Percentiles rank a stretch among this genome's conserved stretches.
Conservation (phyloP, 1,284 basidiomycete species). For the Hypsizygus ulmarius region DNA sequence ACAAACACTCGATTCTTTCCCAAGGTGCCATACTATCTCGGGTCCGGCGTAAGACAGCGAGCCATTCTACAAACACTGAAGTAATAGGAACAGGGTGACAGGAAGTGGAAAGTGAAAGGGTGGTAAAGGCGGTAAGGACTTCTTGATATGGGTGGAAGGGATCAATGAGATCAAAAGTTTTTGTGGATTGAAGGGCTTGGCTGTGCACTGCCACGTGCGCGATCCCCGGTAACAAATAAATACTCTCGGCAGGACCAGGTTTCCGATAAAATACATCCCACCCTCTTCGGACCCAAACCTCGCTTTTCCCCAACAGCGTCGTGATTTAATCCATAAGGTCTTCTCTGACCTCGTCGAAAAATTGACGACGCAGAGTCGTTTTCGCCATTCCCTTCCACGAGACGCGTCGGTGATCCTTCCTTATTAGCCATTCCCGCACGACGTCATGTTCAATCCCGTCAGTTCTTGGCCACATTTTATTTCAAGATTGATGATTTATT, state of each 20-base stretch:
- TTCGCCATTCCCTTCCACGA: slow-evolving; percentile 18
- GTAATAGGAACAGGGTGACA: no score
- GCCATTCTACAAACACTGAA: no score
- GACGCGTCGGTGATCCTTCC: slow-evolving; percentile 7
- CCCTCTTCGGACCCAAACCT: slow-evolving; percentile 5
- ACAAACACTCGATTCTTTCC: neutral
- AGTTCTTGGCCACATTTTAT: slow-evolving; percentile 2
- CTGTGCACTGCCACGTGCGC: slow-evolving; percentile 10
- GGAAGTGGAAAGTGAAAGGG: no score
- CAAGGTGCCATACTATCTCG: neutral
- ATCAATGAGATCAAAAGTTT: neutral
- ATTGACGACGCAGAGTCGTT: slow-evolving; percentile 18
- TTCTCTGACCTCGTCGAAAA: neutral
- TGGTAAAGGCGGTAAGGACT: neutral
- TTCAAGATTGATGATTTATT: neutral
- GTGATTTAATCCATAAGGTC: slow-evolving; percentile 7
- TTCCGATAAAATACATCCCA: slow-evolving; percentile 18
- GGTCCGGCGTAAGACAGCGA: neutral
- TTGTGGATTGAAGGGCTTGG: neutral
- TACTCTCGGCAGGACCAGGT: slow-evolving; percentile 13
- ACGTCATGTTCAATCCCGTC: slow-evolving; percentile 28
- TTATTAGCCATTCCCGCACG: slow-evolving; percentile 6
- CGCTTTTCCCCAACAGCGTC: slow-evolving; percentile 5
- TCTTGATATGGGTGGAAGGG: neutral
- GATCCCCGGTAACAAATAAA: slow-evolving; percentile 12